Evolutionary conservation across 306 rosid species (phyloP), one percentile per base, ranked within the genome.

Genomic region (Vigna reflexopilosa): DNA sequence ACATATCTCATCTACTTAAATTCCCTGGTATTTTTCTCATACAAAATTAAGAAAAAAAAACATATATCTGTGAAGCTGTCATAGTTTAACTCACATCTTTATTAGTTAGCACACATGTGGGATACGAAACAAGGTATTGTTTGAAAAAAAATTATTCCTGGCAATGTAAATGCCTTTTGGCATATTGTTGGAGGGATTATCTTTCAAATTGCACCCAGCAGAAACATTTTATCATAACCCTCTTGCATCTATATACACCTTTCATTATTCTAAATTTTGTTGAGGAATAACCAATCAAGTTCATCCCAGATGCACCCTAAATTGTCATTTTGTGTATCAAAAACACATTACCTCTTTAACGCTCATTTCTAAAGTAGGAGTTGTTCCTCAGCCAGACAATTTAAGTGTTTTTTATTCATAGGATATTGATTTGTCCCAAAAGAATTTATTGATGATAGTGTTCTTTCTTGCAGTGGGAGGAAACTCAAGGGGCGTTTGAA

Each of bases 391-490:
- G 45, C 73, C 70, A 54, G 28, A 77, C 28, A 67, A 55, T 77
- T 64, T 24, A 72, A 19, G 56, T 22, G 36, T 24, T 54, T 73
- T 40, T 56, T 56, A 57, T 56, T 17, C 22, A 72, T 57, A n/a
- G 52, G 51, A 73, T 78, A 58, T 19, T 65, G 50, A 24, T 57
- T 36, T 67, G 66, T 28, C 9, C 1, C 16, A 2, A 30, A 70
- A 55, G 13, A 38, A 65, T 13, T 57, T 64, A 50, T 61, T 67
- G 65, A 66, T 26, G 48, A 62, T 16, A 49, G 49, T 63, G 72
- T 30, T 66, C 8, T 83, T 68, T 81, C 52, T 52, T 88, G 85
- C 65, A 93, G 98, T 93, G 98, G 98, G 98, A 91, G 81, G 98
- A 88, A 57, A 87, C 83, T 72, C 90, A 89, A 82, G 98, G 98